These are phyloP conservation scores for Sclerotinia minor DNA, from an alignment of 2,329 filamentous ascomycete species.

Conservation along the genomic window DNA sequence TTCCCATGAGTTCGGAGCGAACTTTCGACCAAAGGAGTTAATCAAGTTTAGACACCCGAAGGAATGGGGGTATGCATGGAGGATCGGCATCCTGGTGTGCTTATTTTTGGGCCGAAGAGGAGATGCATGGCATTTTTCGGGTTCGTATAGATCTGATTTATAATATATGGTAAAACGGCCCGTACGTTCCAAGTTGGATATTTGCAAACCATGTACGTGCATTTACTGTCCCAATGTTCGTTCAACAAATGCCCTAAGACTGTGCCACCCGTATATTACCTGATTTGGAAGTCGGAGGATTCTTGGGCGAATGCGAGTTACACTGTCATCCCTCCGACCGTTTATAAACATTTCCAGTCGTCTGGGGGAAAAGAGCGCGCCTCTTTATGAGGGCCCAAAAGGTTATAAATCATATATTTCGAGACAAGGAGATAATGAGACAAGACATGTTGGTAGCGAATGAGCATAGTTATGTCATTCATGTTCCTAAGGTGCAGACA, in stretches of 20 bases:
- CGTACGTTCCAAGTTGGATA: too few relatives aligned
- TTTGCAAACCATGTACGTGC: neutral
- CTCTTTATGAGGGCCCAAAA: too few relatives aligned
- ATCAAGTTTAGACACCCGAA: neutral
- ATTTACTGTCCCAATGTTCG: neutral
- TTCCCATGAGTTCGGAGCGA: too few relatives aligned
- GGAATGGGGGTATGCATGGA: neutral
- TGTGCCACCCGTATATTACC: neutral
- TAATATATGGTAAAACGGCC: neutral
- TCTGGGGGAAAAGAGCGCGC: too few relatives aligned
- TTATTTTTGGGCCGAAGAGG: neutral
- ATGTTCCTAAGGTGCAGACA: too few relatives aligned
- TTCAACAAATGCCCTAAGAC: neutral
- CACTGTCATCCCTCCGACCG: neutral
- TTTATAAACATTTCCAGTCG: too few relatives aligned
- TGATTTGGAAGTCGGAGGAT: neutral
- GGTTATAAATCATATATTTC: too few relatives aligned
- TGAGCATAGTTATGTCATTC: too few relatives aligned
- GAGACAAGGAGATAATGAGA: too few relatives aligned
- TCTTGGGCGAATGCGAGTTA: neutral
- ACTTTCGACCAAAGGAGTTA: neutral
- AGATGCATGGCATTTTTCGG: neutral
- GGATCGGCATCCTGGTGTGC: neutral
- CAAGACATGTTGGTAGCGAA: too few relatives aligned
- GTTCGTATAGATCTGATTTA: neutral